A percentile compares a stretch with the other conserved stretches of the same genome.
Evolutionary conservation across 225 moss, liverwort and hornwort species (phyloP).

Genomic region (Marchantia paleacea): DNA sequence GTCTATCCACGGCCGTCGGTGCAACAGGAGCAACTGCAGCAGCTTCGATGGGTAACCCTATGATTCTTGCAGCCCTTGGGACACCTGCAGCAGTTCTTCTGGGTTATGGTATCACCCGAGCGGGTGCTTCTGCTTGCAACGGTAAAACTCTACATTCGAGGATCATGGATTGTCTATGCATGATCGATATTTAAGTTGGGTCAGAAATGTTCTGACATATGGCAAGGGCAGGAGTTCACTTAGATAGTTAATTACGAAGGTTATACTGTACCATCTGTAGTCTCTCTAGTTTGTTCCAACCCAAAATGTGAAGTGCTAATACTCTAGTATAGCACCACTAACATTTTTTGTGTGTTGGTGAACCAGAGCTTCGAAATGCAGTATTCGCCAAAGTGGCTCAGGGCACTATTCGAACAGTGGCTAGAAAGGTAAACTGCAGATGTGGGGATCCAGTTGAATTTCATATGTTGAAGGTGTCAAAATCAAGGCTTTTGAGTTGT

Average conservation of each 20-base stretch:
- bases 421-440: conserved; percentile 62
- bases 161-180: background rate
- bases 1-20: conserved; percentile 81
- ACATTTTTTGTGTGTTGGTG: background rate
- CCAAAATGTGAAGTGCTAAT: too few species aligned
- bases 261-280: too few species aligned
- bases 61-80: conserved; percentile 57
- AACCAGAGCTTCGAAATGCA: conserved; percentile 96
- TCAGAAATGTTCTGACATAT: background rate
- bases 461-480: conserved; percentile 7
- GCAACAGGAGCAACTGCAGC: conserved; percentile 89
- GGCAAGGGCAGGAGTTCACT: too few species aligned
- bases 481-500: background rate
- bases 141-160: conserved; percentile 43
- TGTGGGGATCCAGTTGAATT: background rate
- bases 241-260: too few species aligned
- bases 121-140: conserved; percentile 94
- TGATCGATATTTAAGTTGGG: background rate
- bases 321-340: too few species aligned
- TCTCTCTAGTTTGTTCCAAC: too few species aligned
- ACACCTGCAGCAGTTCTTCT: conserved; percentile 90
- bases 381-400: conserved; percentile 99
- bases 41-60: conserved; percentile 53
- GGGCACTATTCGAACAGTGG: conserved; percentile 97
- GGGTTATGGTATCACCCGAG: conserved; percentile 95